Base-by-base conservation (phyloP, 352 stramenopile genomes). In the Blastocystis sp. region DNA sequence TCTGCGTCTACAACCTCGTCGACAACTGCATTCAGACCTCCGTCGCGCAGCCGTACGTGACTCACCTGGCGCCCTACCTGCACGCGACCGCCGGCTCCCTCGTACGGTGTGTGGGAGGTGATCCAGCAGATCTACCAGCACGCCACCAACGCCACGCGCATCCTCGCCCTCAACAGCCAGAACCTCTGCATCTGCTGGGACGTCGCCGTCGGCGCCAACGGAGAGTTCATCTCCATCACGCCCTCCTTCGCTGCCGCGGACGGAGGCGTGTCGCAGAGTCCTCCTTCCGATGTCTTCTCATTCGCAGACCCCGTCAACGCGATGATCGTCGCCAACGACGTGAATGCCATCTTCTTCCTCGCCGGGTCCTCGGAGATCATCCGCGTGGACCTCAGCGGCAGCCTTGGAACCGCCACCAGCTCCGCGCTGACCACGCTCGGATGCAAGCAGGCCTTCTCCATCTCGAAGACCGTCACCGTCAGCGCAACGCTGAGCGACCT, bases 1-100 rank as follows among this genome's bases (percentile, higher is more conserved):
- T 78, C n/a, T 78, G 67, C 40, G 67, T 78, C 42, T 78, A 59
- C 67, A 51, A 78, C 51, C 36, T 51, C 4, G 18, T 78, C n/a
- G 21, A 27, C 32, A 57, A 78, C 32, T 8, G 16, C n/a, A 78
- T 78, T 46, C 42, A 59, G 38, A 51, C n/a, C 32, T 78, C 67
- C 16, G 67, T 61, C 1, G 38, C 42, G n/a, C 42, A 59, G 21
- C 67, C 57, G 3, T 57, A 78, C 51, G 42, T 57, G 21, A 21
- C 27, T 2, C 34, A 44, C 67, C 46, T 78, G 14, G 27, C 49
- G n/a, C 67, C 67, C 51, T 78, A 61, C 67, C 56, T 57, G 24
- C 16, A 27, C 3, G 4, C 18, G 3, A 11, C 27, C 24, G n/a
- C 36, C 32, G 67, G 67, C 27, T 78, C 32, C 51, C 21, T 78